Evolutionary conservation across 306 rosid species (phyloP).

Genomic region (Arachis hypogaea): DNA sequence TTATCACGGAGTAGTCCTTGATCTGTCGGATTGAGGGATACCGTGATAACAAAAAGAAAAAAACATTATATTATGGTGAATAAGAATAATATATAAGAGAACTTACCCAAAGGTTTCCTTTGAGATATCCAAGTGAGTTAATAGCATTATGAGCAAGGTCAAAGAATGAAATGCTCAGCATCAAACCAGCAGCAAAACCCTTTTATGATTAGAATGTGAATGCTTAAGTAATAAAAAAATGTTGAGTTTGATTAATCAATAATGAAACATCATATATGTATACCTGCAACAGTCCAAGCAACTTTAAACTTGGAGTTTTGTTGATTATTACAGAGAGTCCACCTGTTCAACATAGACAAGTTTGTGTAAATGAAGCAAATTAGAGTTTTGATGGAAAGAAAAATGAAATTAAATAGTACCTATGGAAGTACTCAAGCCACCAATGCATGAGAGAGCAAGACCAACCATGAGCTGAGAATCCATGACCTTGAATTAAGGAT

Average conservation of each 20-base stretch:
- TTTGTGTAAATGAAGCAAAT: conserved; percentile 5
- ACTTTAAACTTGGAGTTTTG: conserved; percentile 83
- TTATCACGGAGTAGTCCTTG: no score
- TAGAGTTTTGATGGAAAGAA: no score
- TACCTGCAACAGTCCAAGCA: conserved; percentile 93
- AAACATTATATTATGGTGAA: no score
- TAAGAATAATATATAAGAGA: neutral
- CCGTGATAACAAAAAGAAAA: no score
- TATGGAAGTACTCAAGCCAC: conserved; percentile 91
- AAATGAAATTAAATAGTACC: conserved; percentile 43
- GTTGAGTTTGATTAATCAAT: conserved; percentile 16
- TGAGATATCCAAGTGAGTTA: conserved; percentile 88
- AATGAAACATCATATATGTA: no score
- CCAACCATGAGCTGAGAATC: conserved; percentile 82
- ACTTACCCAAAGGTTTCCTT: conserved; percentile 89
- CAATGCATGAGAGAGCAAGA: conserved; percentile 79
- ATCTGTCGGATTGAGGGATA: no score
- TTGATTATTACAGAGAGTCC: conserved; percentile 78
- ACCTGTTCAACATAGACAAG: conserved; percentile 62
- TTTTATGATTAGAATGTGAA: conserved; percentile 31
- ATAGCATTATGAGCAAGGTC: conserved; percentile 96
- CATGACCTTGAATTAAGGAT: conserved; percentile 44
- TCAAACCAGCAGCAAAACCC: conserved; percentile 98
- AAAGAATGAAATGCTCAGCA: conserved; percentile 93
- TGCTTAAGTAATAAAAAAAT: neutral